Percentiles rank a stretch among this genome's conserved stretches.
These are phyloP conservation scores for Ascochyta clinopodiicola DNA, from an alignment of 2,329 filamentous ascomycete species.

Conservation along the genomic window DNA sequence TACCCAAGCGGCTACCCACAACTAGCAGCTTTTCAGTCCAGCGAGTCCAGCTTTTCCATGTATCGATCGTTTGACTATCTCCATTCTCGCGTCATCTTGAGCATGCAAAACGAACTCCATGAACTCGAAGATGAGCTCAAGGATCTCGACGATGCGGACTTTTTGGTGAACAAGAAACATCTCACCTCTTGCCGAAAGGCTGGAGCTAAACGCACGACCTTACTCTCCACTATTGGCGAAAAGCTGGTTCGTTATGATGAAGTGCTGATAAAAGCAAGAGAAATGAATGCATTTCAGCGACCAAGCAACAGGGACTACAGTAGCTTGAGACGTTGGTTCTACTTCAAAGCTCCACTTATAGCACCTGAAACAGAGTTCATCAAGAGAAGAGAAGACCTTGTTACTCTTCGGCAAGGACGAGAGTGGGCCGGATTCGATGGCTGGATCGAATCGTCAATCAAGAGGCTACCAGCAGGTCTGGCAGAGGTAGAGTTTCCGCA, in stretches of 20 bases:
- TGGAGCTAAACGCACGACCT: slow-evolving; percentile 4
- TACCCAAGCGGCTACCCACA: slow-evolving; percentile 41
- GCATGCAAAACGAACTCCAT: slow-evolving; percentile 45
- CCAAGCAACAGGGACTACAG: slow-evolving; percentile 44
- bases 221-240: slow-evolving; percentile 17
- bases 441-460: slow-evolving; percentile 36
- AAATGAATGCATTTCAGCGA: slow-evolving; percentile 41
- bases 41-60: slow-evolving; percentile 44
- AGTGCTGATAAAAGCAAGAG: slow-evolving; percentile 40
- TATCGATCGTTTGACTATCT: slow-evolving; percentile 46
- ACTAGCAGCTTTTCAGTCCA: slow-evolving; percentile 44
- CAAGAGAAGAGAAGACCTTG: slow-evolving; percentile 44
- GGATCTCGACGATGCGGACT: slow-evolving; percentile 10
- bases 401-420: slow-evolving; percentile 42
- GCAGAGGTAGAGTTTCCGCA: no score
- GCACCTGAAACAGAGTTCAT: slow-evolving; percentile 35
- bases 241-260: slow-evolving; percentile 39
- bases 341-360: slow-evolving; percentile 33
- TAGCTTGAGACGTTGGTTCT: slow-evolving; percentile 42
- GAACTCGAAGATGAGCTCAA: slow-evolving; percentile 38
- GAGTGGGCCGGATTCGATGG: slow-evolving; percentile 49
- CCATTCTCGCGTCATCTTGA: slow-evolving; percentile 42
- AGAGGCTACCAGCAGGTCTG: slow-evolving; percentile 1
- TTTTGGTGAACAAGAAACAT: no score
- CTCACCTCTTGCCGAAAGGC: not conserved